Evolutionary conservation across 352 stramenopile species (phyloP), one percentile per base, ranked within the genome.

Genomic region (Globisporangium barbulae): DNA sequence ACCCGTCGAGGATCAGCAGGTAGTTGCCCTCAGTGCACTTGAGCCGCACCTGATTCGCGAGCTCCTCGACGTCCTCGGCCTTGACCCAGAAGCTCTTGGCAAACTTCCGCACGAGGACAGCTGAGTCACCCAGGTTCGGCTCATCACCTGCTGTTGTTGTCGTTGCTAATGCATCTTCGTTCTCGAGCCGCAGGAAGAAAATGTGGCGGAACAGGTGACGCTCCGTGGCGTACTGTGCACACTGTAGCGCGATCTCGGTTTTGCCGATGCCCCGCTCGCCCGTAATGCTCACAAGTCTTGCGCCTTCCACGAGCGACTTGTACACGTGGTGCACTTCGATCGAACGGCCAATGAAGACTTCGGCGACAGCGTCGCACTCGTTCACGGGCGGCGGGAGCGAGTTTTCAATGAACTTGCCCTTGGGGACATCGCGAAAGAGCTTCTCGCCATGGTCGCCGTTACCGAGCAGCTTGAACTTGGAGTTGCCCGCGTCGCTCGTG

Each of bases 391-490:
- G 53, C 1, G 74, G 73, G 21, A 85, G 75, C 41, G 81, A 82
- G n/a, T 85, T 78, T 47, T 92, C 85, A 8, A 84, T 56, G 58
- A 89, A 92, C 42, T 61, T 48, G 0, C 87, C 87, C 17, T 79
- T 59, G 0, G 68, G 35, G 0, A 88, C 73, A 58, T 89, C 77
- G 15, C 75, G 65, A 58, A 97, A 97, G 19, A 94, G 75, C n/a
- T 67, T 50, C 15, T 93, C 85, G 19, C 78, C 79, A 66, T 97
- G 81, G 56, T 94, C 77, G 42, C 80, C 88, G 53, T 85, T 65
- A 10, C 86, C 86, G 1, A 96, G 74, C 7, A 96, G 75, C 56
- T 94, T 89, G 67, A 96, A 97, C 42, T 81, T 83, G 6, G 84
- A 89, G 53, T 78, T 71, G 2, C 72, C 69, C 0, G 71, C 63